Percentiles rank a stretch among this genome's conserved stretches.
Evolutionary conservation across 176 grass and related monocot species (phyloP).

Genomic region (Raddia guianensis): DNA sequence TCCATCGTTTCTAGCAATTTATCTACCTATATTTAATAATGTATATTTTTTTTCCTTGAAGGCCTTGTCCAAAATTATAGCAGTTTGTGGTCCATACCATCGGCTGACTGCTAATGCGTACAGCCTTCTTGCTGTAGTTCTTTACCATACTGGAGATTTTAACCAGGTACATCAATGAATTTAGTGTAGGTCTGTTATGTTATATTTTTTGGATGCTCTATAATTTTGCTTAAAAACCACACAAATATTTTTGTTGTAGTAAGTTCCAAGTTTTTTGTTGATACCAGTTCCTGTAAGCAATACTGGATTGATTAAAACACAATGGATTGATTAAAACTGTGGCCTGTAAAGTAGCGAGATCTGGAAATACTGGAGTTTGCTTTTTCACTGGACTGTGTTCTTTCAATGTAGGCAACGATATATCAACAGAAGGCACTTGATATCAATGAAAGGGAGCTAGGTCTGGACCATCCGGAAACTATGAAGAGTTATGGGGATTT

Average conservation of each 20-base stretch:
- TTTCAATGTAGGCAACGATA: slow-evolving; percentile 75
- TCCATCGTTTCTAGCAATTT: not conserved
- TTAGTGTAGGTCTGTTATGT: not conserved
- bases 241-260: not conserved
- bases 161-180: slow-evolving; percentile 65
- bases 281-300: slow-evolving; percentile 26
- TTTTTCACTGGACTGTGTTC: slow-evolving; percentile 33
- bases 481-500: slow-evolving; percentile 99
- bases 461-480: slow-evolving; percentile 98
- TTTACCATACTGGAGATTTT: slow-evolving; percentile 99
- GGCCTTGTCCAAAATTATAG: slow-evolving; percentile 93
- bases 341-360: not conserved
- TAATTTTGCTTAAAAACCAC: slow-evolving; percentile 6
- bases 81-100: slow-evolving; percentile 92
- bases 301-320: not conserved
- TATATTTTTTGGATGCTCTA: slow-evolving; percentile 30
- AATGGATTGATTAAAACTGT: slow-evolving; percentile 1
- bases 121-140: slow-evolving; percentile 97
- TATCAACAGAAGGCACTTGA: slow-evolving; percentile 99
- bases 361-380: slow-evolving; percentile 16
- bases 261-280: slow-evolving; percentile 9
- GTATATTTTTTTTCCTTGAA: slow-evolving; percentile 46
- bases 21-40: slow-evolving; percentile 34
- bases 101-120: slow-evolving; percentile 94
- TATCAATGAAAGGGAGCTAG: slow-evolving; percentile 97